Evolutionary conservation across 169 alveolate genomes (phyloP).

Genomic region (Condylostoma magnum): DNA sequence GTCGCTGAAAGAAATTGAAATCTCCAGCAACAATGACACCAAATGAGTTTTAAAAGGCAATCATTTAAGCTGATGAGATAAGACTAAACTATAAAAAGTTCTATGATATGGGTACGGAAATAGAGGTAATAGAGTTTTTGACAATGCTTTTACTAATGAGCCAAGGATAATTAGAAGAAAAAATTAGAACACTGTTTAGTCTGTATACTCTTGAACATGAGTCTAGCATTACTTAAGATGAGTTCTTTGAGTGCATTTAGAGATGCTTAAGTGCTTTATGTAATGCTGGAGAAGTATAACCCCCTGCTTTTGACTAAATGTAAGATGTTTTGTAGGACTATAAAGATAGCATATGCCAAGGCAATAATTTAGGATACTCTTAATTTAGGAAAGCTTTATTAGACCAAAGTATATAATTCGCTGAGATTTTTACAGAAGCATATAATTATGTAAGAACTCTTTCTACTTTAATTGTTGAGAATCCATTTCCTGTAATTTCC

Average conservation of each 20-base stretch:
- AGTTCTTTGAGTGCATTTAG: slow-evolving; percentile 6
- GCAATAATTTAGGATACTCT: slow-evolving; percentile 7
- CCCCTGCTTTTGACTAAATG: background rate
- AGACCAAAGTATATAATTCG: slow-evolving; percentile 8
- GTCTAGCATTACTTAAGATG: slow-evolving; percentile 14
- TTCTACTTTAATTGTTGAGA: slow-evolving; percentile 26
- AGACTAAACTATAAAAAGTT: slow-evolving; percentile 26
- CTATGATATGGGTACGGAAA: slow-evolving; percentile 23
- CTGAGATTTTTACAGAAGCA: slow-evolving; percentile 22
- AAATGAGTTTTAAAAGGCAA: slow-evolving; percentile 33
- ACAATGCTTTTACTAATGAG: slow-evolving; percentile 18
- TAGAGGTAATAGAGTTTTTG: slow-evolving; percentile 16
- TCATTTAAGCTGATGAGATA: slow-evolving; percentile 10
- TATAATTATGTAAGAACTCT: slow-evolving; percentile 2
- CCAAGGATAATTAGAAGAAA: slow-evolving; percentile 14
- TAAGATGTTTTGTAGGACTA: background rate
- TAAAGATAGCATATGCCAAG: background rate
- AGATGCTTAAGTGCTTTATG: slow-evolving; percentile 17
- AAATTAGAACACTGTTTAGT: slow-evolving; percentile 8
- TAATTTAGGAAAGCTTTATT: background rate
- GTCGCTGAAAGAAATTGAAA: slow-evolving; percentile 16
- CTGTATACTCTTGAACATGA: slow-evolving; percentile 19
- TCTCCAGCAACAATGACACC: slow-evolving; percentile 31
- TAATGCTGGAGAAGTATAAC: background rate
- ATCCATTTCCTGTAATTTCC: slow-evolving; percentile 27